These are phyloP conservation scores for Priceomyces medius DNA, from an alignment of 805 yeast genomes.

Conservation along the genomic window DNA sequence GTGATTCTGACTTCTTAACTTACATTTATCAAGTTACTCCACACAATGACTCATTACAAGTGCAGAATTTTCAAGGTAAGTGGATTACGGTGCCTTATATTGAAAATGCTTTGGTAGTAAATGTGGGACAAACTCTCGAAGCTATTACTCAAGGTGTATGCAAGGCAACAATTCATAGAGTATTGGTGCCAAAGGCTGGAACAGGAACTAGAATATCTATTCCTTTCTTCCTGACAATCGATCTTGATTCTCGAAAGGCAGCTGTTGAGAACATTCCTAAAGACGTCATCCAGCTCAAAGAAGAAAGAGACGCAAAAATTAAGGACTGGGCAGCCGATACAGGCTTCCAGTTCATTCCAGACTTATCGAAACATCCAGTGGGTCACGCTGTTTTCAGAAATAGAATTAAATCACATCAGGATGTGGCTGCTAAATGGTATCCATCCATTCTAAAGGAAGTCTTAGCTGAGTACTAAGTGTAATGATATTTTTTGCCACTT, in stretches of 20 bases:
- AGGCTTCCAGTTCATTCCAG: constrained; percentile 42
- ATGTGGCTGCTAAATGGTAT: constrained; percentile 43
- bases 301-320: constrained; percentile 36
- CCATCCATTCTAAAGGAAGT: constrained; percentile 39
- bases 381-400: constrained; percentile 48
- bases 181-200: constrained; percentile 41
- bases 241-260: constrained; percentile 33
- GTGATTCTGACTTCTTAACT: constrained; percentile 64
- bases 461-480: constrained; percentile 23
- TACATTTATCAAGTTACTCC: constrained; percentile 57
- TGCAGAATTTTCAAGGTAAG: constrained; percentile 51
- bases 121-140: constrained; percentile 61
- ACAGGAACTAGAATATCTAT: constrained; percentile 44
- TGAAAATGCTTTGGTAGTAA: constrained; percentile 50
- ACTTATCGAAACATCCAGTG: constrained; percentile 39
- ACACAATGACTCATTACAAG: constrained; percentile 52
- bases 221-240: constrained; percentile 50
- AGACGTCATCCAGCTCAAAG: constrained; percentile 26
- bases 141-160: constrained; percentile 59
- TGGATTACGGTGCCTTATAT: constrained; percentile 58
- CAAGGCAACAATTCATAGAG: constrained; percentile 59
- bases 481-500: too few species aligned
- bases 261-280: constrained; percentile 28
- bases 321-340: constrained; percentile 36
- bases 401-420: constrained; percentile 44